Conservation (phyloP, 176 grass and related monocot species). For the Cenchrus americanus region DNA sequence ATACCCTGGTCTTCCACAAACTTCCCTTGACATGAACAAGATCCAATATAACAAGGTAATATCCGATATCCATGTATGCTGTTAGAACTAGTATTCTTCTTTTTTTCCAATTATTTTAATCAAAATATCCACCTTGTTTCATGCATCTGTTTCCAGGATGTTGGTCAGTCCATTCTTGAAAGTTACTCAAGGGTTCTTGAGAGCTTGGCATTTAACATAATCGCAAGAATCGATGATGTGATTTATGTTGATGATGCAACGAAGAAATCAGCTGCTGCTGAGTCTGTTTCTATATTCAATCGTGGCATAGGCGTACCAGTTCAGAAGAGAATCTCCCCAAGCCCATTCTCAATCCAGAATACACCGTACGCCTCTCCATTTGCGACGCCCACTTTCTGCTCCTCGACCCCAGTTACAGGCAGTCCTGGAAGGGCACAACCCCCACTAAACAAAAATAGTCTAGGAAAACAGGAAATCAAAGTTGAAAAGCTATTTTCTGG, state of each 20-base stretch:
- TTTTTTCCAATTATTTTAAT: not conserved
- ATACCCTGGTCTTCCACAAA: constrained; percentile 89
- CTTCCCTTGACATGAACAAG: constrained; percentile 93
- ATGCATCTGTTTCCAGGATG: constrained; percentile 68
- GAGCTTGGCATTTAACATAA: constrained; percentile 94
- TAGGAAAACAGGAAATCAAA: constrained; percentile 52
- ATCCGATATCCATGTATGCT: not conserved
- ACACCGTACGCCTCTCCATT: constrained; percentile 87
- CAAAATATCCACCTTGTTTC: constrained; percentile 15
- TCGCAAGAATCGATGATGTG: constrained; percentile 88
- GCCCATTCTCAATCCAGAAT: constrained; percentile 88
- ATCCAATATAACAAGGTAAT: constrained; percentile 99
- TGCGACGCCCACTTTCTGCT: constrained; percentile 82
- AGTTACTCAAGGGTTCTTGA: constrained; percentile 97
- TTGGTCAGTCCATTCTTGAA: constrained; percentile 95
- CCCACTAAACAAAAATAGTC: constrained; percentile 48
- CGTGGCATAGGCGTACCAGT: constrained; percentile 66
- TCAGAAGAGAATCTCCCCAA: constrained; percentile 84
- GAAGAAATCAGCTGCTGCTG: constrained; percentile 66
- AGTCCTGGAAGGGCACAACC: constrained; percentile 71
- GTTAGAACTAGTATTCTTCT: not conserved
- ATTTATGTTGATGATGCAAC: constrained; percentile 87
- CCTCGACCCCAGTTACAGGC: constrained; percentile 64
- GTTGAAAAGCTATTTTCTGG: constrained; percentile 61
- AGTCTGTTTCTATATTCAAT: constrained; percentile 73